A percentile compares a stretch with the other conserved stretches of the same genome.
Conservation (phyloP, 495 filamentous ascomycete species). For the Podospora pseudopauciseta region DNA sequence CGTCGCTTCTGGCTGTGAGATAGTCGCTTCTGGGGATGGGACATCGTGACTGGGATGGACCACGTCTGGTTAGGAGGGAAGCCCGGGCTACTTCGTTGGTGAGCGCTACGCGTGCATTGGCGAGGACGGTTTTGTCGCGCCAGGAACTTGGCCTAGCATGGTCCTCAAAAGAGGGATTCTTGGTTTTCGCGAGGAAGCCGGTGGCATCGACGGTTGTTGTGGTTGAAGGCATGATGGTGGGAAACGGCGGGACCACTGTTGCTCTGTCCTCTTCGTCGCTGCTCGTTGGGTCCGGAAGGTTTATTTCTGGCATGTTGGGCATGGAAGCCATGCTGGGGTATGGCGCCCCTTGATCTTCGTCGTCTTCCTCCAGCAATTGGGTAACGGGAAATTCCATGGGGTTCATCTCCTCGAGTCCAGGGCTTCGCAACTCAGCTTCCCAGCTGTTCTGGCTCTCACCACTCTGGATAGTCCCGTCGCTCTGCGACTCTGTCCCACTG, state of each 20-base stretch:
- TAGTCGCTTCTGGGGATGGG: conserved; percentile 19
- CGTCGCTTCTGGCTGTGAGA: conserved; percentile 37
- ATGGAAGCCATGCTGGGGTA: not conserved
- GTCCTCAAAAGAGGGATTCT: conserved; percentile 36
- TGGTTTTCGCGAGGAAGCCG: not conserved
- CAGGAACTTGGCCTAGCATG: conserved; percentile 41
- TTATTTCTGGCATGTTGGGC: not conserved
- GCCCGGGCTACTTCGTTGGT: conserved; percentile 41
- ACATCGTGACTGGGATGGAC: conserved; percentile 13
- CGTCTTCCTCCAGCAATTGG: not conserved
- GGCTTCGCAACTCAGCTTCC: conserved; percentile 12
- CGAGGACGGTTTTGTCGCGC: conserved; percentile 39
- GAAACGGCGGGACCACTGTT: conserved; percentile 22
- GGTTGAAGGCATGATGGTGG: not conserved
- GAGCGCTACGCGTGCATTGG: conserved; percentile 46
- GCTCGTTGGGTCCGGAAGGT: conserved; percentile 14
- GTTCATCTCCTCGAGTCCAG: not conserved
- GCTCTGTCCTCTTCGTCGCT: conserved; percentile 3
- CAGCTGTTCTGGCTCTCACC: conserved; percentile 34
- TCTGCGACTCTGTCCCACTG: conserved; percentile 30
- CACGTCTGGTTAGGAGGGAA: conserved; percentile 23
- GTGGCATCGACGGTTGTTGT: not conserved
- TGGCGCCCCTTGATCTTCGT: not conserved
- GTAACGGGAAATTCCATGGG: not conserved
- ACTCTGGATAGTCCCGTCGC: conserved; percentile 27